These are phyloP conservation scores for Rickenella mellea DNA, from an alignment of 768 basidiomycete genomes.

Conservation along the genomic window DNA sequence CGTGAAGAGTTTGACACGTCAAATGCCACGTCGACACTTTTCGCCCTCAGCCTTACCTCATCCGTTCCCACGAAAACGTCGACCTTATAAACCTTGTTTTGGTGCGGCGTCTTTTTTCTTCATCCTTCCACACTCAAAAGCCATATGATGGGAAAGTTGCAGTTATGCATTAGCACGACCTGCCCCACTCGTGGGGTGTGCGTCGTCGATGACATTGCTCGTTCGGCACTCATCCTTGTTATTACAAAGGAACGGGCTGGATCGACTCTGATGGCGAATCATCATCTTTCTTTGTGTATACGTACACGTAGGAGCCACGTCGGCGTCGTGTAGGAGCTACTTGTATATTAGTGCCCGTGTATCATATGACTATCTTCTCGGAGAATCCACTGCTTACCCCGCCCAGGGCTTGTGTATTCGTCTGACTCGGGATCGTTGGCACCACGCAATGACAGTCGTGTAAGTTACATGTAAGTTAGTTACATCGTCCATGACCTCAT, in stretches of 20 bases:
- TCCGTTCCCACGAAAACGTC: not conserved
- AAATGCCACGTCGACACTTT: not conserved
- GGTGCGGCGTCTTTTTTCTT: not conserved
- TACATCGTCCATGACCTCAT: too few species aligned
- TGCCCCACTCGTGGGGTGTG: conserved; percentile 2
- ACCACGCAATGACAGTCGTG: too few species aligned
- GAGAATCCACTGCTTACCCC: too few species aligned
- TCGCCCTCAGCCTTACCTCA: not conserved
- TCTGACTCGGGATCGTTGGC: too few species aligned
- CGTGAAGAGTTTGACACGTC: conserved; percentile 1
- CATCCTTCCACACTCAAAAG: conserved; percentile 16
- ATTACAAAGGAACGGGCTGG: conserved; percentile 15
- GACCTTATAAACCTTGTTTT: not conserved
- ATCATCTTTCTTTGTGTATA: too few species aligned
- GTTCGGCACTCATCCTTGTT: conserved; percentile 17
- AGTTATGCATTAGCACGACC: conserved; percentile 16
- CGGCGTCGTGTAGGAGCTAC: too few species aligned
- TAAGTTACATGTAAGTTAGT: too few species aligned
- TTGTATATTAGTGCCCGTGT: too few species aligned
- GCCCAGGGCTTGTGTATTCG: too few species aligned
- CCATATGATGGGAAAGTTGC: conserved; percentile 9
- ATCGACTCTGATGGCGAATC: too few species aligned
- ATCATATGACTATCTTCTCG: too few species aligned
- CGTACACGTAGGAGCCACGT: too few species aligned
- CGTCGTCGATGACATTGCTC: conserved; percentile 17